Conservation (phyloP, 148 eudicot species). For the Salicornia ramosissima region DNA sequence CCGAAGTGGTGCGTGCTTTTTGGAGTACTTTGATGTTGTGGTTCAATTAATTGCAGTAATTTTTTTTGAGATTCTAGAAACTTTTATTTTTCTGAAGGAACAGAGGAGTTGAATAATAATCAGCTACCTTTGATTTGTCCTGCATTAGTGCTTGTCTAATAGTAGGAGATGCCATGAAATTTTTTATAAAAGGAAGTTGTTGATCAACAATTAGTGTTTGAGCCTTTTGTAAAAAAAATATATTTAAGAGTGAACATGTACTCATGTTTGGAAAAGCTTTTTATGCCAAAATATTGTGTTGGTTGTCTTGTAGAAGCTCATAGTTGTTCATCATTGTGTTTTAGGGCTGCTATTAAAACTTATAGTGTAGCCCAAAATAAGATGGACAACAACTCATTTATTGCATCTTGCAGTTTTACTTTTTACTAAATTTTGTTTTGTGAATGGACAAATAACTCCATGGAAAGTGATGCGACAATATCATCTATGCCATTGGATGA, state of each 20-base stretch:
- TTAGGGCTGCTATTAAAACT: not conserved
- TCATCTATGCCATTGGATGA: too few relatives aligned
- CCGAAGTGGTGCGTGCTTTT: too few relatives aligned
- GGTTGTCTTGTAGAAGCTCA: not conserved
- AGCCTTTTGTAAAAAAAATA: conserved; percentile 17
- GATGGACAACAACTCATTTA: not conserved
- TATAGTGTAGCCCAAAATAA: not conserved
- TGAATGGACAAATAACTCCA: too few relatives aligned
- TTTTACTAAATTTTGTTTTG: too few relatives aligned
- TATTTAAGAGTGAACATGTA: conserved; percentile 19
- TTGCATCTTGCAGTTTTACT: too few relatives aligned
- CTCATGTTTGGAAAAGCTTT: not conserved
- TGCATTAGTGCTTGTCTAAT: not conserved
- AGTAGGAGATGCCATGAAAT: conserved; percentile 10
- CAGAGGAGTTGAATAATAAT: conserved; percentile 4
- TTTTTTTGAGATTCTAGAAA: not conserved
- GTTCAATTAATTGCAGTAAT: too few relatives aligned
- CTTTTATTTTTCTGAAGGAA: not conserved
- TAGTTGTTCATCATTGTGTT: not conserved
- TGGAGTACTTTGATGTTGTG: too few relatives aligned
- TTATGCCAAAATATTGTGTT: conserved; percentile 1
- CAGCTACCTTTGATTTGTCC: not conserved
- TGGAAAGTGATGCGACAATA: too few relatives aligned
- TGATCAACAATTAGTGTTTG: conserved; percentile 12
- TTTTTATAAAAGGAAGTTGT: too few relatives aligned